These are phyloP conservation scores for Colletotrichum liaoningense DNA, from an alignment of 2,329 filamentous ascomycete species.

Conservation along the genomic window DNA sequence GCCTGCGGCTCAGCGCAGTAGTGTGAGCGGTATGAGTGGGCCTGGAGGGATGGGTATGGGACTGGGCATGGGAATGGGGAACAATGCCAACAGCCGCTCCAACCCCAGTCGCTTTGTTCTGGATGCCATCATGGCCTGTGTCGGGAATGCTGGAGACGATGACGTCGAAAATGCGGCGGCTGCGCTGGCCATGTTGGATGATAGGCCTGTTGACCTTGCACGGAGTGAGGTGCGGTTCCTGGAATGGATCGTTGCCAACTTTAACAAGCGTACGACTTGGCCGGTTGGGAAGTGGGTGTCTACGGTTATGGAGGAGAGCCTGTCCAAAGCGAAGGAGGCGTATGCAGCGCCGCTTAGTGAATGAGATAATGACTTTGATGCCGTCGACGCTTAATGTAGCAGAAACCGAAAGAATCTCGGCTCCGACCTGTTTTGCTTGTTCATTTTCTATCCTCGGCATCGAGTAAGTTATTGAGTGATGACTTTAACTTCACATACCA, in stretches of 20 bases:
- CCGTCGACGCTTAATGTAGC: too few relatives aligned
- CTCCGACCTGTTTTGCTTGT: too few relatives aligned
- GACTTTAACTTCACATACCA: too few relatives aligned
- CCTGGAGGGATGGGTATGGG: background rate
- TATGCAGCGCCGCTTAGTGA: slow-evolving; percentile 7
- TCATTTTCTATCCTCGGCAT: too few relatives aligned
- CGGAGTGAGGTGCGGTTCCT: slow-evolving; percentile 20
- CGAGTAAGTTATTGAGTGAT: too few relatives aligned
- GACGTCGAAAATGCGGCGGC: slow-evolving; percentile 19
- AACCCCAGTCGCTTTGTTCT: slow-evolving; percentile 22
- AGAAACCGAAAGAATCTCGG: too few relatives aligned
- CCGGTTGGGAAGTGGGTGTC: slow-evolving; percentile 22
- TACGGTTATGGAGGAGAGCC: slow-evolving; percentile 13
- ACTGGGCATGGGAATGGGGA: background rate
- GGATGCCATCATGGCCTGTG: slow-evolving; percentile 27
- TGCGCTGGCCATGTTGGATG: slow-evolving; percentile 6
- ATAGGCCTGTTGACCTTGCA: slow-evolving; percentile 1
- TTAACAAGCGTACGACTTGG: slow-evolving; percentile 16
- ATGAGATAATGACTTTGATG: background rate
- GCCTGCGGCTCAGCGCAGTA: background rate
- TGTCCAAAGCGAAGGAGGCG: slow-evolving; percentile 18
- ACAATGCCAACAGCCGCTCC: slow-evolving; percentile 1
- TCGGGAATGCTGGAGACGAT: background rate
- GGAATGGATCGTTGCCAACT: slow-evolving; percentile 22
- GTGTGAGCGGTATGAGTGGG: background rate